phyloP scores from a whole-genome alignment of 352 stramenopile genomes.

The Peronospora belbahrii region DNA sequence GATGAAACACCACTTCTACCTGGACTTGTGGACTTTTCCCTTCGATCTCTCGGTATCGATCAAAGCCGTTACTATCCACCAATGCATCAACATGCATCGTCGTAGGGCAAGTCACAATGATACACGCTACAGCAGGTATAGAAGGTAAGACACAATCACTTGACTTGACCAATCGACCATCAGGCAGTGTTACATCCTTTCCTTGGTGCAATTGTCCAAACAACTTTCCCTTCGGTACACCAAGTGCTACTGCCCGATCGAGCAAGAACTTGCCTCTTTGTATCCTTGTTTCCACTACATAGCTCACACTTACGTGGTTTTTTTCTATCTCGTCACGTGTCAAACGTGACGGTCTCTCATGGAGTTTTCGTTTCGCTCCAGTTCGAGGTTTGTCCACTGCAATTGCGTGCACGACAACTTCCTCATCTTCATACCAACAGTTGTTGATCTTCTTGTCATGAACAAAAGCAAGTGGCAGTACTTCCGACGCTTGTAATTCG shows the following conservation, averaged over 20 bases:
- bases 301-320: constrained; percentile 49
- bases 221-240: constrained; percentile 67
- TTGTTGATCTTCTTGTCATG: background rate
- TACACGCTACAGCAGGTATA: constrained; percentile 38
- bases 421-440: constrained; percentile 46
- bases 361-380: constrained; percentile 56
- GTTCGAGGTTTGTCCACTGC: constrained; percentile 22
- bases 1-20: constrained; percentile 58
- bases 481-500: constrained; percentile 38
- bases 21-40: constrained; percentile 27
- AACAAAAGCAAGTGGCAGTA: background rate
- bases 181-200: constrained; percentile 62
- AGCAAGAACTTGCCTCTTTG: constrained; percentile 78
- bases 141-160: constrained; percentile 65
- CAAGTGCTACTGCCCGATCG: constrained; percentile 51
- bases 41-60: constrained; percentile 29
- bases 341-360: constrained; percentile 17
- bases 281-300: constrained; percentile 62
- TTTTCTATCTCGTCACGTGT: constrained; percentile 3
- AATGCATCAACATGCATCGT: constrained; percentile 55
- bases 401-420: constrained; percentile 46
- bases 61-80: constrained; percentile 31
- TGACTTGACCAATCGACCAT: constrained; percentile 54
- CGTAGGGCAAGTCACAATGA: constrained; percentile 56
- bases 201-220: constrained; percentile 76